Evolutionary conservation across 1,284 basidiomycete species (phyloP).

Genomic region (Apiotrichum laibachii): DNA sequence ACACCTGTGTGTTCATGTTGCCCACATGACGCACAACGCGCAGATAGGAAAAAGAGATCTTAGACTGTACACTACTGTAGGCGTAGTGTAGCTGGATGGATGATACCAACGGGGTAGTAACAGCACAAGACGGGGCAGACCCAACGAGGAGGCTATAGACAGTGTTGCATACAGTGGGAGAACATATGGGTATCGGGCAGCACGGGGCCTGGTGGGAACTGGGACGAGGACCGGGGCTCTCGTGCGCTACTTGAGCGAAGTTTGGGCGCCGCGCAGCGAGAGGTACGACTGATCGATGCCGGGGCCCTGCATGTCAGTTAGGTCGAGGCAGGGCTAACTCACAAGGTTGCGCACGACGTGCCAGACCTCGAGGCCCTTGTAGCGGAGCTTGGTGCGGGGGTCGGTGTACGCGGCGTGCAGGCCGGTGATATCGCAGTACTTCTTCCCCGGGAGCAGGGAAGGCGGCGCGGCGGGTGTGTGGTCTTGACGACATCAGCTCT

Average conservation of each 20-base stretch:
- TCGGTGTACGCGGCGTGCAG: slow-evolving; percentile 52
- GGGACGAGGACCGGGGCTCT: too few relatives aligned
- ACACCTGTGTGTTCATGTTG: too few relatives aligned
- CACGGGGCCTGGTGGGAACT: background rate
- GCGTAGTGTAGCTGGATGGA: slow-evolving; percentile 3
- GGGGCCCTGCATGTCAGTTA: slow-evolving; percentile 35
- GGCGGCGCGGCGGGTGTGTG: slow-evolving; percentile 50
- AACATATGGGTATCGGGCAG: background rate
- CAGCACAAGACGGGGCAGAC: background rate
- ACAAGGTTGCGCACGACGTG: slow-evolving; percentile 49
- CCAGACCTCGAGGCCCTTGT: slow-evolving; percentile 52
- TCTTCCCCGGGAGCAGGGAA: slow-evolving; percentile 50
- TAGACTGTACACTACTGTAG: slow-evolving; percentile 9
- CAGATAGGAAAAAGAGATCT: slow-evolving; percentile 1
- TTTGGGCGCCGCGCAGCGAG: slow-evolving; percentile 46
- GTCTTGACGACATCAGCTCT: slow-evolving; percentile 21
- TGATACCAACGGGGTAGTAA: slow-evolving; percentile 6
- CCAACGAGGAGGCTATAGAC: background rate
- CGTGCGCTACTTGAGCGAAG: slow-evolving; percentile 38
- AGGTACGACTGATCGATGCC: slow-evolving; percentile 51
- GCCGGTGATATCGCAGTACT: slow-evolving; percentile 57
- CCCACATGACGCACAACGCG: too few relatives aligned
- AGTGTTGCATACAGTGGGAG: slow-evolving; percentile 5
- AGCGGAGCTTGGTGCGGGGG: slow-evolving; percentile 50
- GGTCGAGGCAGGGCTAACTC: slow-evolving; percentile 16